A percentile compares a stretch with the other conserved stretches of the same genome.
Conservation (phyloP, 176 grass and related monocot species). For the Oryza glaberrima region DNA sequence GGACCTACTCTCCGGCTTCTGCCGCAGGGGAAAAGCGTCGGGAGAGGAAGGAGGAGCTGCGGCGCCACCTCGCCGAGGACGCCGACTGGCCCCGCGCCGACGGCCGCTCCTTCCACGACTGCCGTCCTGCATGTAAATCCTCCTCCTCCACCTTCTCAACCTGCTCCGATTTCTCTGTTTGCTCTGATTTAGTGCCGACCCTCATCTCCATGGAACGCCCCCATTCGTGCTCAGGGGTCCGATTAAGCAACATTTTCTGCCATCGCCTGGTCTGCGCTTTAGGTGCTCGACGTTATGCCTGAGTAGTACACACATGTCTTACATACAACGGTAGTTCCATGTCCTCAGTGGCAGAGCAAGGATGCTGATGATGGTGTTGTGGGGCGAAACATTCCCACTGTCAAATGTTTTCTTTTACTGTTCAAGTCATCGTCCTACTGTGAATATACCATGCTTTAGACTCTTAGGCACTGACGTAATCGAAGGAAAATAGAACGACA, state of each 20-base stretch:
- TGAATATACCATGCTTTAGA: neutral
- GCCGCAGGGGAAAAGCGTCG: conserved; percentile 58
- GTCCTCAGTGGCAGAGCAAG: neutral
- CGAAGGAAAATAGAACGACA: neutral
- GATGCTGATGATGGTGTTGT: neutral
- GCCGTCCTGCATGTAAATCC: conserved; percentile 73
- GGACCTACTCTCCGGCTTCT: conserved; percentile 63
- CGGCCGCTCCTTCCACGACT: conserved; percentile 72
- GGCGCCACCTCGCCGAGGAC: conserved; percentile 70
- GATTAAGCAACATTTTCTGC: neutral
- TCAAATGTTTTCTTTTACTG: neutral
- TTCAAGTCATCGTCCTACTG: no score
- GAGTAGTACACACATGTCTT: neutral
- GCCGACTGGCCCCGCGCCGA: conserved; percentile 72
- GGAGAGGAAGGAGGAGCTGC: conserved; percentile 57
- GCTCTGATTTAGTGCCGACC: neutral
- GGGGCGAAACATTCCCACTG: neutral
- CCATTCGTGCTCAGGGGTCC: neutral
- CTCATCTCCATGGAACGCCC: neutral
- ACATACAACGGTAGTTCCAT: neutral
- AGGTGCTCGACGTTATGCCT: conserved; percentile 61
- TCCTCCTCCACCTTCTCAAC: neutral
- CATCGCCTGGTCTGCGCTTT: neutral
- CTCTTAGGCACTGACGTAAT: neutral
- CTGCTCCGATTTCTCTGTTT: no score